Percentiles rank a stretch among this genome's conserved stretches.
These are phyloP conservation scores for Wickerhamomyces sp. DNA, from an alignment of 1,139 yeast species.

Conservation along the genomic window DNA sequence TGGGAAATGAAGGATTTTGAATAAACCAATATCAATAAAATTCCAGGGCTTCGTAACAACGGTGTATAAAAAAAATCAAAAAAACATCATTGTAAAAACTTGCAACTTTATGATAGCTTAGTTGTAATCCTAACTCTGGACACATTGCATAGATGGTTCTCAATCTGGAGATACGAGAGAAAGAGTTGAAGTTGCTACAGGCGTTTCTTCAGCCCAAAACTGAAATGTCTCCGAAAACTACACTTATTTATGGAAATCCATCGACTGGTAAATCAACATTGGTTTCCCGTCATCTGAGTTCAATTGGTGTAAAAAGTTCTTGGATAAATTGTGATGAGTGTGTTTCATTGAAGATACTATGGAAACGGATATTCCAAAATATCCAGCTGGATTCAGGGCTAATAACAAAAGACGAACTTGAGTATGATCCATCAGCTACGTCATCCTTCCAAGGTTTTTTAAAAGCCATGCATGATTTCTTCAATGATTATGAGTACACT, in stretches of 20 bases:
- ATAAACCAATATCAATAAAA: background rate
- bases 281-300: slow-evolving; percentile 8
- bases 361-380: slow-evolving; percentile 15
- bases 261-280: slow-evolving; percentile 22
- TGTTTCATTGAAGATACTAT: slow-evolving; percentile 17
- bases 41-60: background rate
- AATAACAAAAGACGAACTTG: slow-evolving; percentile 2
- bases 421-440: slow-evolving; percentile 28
- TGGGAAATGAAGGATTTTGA: slow-evolving; percentile 65
- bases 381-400: slow-evolving; percentile 14
- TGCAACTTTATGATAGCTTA: too few species aligned
- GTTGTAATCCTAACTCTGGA: too few species aligned
- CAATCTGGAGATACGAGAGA: slow-evolving; percentile 8
- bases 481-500: slow-evolving; percentile 29
- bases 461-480: slow-evolving; percentile 37
- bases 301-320: slow-evolving; percentile 9
- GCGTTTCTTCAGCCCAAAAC: slow-evolving; percentile 12
- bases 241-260: slow-evolving; percentile 17
- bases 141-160: background rate
- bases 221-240: slow-evolving; percentile 5
- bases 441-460: slow-evolving; percentile 48
- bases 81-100: too few species aligned
- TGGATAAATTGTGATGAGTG: slow-evolving; percentile 23
- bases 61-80: too few species aligned
- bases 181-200: slow-evolving; percentile 12